Conservation (phyloP, 805 yeast species). For the Yarrowia bubula region DNA sequence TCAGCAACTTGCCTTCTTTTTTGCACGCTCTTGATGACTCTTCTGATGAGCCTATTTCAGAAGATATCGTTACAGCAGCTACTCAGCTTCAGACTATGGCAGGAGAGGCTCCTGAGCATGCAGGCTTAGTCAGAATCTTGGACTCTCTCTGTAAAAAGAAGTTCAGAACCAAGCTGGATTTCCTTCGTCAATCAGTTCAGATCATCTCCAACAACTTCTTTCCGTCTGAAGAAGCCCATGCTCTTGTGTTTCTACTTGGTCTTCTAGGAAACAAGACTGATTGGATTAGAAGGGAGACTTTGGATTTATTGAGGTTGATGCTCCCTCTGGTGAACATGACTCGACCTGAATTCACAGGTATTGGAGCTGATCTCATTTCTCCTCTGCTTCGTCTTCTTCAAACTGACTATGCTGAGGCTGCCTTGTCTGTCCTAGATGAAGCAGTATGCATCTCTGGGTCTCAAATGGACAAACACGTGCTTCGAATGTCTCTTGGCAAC, state of each 20-base stretch:
- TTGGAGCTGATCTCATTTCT: conserved; percentile 92
- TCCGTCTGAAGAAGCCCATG: conserved; percentile 70
- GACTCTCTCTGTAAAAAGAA: conserved; percentile 72
- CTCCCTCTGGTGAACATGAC: conserved; percentile 76
- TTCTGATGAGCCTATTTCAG: conserved; percentile 51
- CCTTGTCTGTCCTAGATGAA: conserved; percentile 85
- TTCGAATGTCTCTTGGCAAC: conserved; percentile 88
- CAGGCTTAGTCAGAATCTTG: conserved; percentile 66
- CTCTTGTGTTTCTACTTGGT: conserved; percentile 73
- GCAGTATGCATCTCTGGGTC: conserved; percentile 84
- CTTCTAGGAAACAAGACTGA: conserved; percentile 68
- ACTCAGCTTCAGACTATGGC: conserved; percentile 43
- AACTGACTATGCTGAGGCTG: conserved; percentile 85
- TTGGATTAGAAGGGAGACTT: conserved; percentile 79
- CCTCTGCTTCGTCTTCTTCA: conserved; percentile 76
- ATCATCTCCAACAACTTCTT: conserved; percentile 68
- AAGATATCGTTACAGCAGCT: conserved; percentile 60
- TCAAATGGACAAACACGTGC: conserved; percentile 83
- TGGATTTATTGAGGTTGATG: conserved; percentile 69
- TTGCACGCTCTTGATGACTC: conserved; percentile 76
- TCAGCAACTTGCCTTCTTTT: conserved; percentile 81
- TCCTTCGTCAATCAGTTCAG: conserved; percentile 73
- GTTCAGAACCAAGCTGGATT: conserved; percentile 88
- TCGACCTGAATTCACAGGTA: conserved; percentile 75
- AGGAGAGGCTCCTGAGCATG: conserved; percentile 29